phyloP scores from a whole-genome alignment of 441 rosid species.

The Erodium moschatum region DNA sequence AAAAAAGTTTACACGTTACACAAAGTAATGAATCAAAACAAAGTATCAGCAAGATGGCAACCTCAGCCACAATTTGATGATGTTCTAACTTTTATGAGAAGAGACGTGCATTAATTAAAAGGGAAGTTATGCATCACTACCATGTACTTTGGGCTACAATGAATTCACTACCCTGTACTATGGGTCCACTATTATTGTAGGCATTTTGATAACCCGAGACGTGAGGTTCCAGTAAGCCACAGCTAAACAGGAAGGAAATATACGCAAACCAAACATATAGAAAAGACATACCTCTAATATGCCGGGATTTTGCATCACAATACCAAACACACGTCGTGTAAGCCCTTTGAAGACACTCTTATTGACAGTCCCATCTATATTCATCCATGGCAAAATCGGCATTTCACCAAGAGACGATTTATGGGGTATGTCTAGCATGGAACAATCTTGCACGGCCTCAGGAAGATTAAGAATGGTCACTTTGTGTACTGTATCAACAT shows the following conservation, averaged over 20 bases:
- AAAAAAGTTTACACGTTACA: neutral
- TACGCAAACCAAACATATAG: slow-evolving; percentile 11
- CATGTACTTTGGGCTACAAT: no score
- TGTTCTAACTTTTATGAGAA: neutral
- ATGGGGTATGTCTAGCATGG: slow-evolving; percentile 23
- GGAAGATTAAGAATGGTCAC: slow-evolving; percentile 88
- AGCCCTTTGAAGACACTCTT: slow-evolving; percentile 59
- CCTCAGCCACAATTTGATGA: neutral
- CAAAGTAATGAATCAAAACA: neutral
- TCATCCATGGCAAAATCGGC: slow-evolving; percentile 87
- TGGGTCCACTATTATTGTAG: neutral
- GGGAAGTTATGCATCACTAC: no score
- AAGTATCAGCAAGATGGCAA: neutral
- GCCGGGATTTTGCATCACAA: slow-evolving; percentile 84
- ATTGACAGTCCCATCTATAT: slow-evolving; percentile 77
- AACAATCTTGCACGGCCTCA: slow-evolving; percentile 36
- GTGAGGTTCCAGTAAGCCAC: neutral
- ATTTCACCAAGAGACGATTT: slow-evolving; percentile 29
- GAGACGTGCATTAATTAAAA: neutral
- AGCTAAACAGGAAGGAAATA: neutral
- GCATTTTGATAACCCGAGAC: neutral
- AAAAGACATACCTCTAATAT: slow-evolving; percentile 58
- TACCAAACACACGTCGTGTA: slow-evolving; percentile 66
- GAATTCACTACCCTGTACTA: no score
- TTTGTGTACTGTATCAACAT: slow-evolving; percentile 46